phyloP scores from a whole-genome alignment of 176 grass and related monocot genomes.

The Carex pumila region DNA sequence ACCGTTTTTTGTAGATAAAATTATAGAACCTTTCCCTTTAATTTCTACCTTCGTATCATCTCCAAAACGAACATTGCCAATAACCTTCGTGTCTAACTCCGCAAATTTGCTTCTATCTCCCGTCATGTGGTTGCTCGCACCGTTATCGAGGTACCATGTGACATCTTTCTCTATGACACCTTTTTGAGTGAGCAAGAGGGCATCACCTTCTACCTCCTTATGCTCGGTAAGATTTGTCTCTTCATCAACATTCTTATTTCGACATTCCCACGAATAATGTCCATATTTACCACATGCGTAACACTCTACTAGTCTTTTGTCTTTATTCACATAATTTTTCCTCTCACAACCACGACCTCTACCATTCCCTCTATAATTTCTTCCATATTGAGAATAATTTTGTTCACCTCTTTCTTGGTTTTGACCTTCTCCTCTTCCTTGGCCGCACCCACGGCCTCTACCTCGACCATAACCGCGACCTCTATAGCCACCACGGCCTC shows the following conservation, averaged over 20 bases:
- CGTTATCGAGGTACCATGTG: not conserved
- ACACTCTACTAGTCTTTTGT: too few species aligned
- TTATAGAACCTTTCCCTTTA: not conserved
- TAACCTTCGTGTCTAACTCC: not conserved
- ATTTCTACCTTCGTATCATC: not conserved
- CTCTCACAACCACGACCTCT: not conserved
- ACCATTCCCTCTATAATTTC: not conserved
- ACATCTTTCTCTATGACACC: too few species aligned
- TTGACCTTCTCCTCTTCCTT: too few species aligned
- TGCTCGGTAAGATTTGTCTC: not conserved
- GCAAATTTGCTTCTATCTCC: not conserved
- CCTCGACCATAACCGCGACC: too few species aligned
- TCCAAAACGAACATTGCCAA: not conserved
- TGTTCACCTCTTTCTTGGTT: not conserved
- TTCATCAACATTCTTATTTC: not conserved
- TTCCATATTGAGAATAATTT: not conserved
- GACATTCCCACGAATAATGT: not conserved
- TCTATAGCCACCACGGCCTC: too few species aligned
- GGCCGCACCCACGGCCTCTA: too few species aligned
- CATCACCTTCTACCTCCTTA: not conserved
- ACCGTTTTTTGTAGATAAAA: not conserved
- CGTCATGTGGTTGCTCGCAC: conserved; percentile 15
- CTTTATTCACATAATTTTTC: not conserved
- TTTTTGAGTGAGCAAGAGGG: not conserved
- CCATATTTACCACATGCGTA: too few species aligned